Evolutionary conservation across 805 yeast genomes (phyloP), one percentile per base, ranked within the genome.

Genomic region (Candida xyloterini): DNA sequence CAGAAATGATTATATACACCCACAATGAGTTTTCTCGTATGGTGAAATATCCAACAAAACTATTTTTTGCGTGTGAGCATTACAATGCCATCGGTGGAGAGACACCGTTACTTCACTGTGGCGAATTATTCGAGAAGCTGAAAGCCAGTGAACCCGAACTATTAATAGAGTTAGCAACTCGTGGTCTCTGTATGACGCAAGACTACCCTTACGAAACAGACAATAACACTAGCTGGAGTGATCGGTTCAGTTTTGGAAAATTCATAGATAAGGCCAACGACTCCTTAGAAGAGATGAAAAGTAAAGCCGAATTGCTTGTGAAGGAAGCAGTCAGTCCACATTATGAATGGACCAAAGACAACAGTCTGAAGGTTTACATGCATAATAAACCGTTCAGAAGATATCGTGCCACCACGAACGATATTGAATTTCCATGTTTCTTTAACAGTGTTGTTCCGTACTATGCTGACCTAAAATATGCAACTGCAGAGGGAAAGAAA

Each of bases 11-110:
- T 16, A 37, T 64, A n/a, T 48, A 46, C 30, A 66, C 62, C 35
- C 68, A 63, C 46, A 61, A 60, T 36, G 67, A 63, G 31, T 63
- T 55, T 36, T 57, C 65, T 2, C 39, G 67, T 27, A 63, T 59
- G 35, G 46, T 42, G 8, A 45, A 46, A 20, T 60, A 41, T 30
- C 68, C 68, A 10, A 44, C 51, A 2, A 57, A 44, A 5, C 42
- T 59, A 22, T 49, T 46, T 30, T 60, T 60, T 31, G 49, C 50
- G 2, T 58, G 62, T 27, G 16, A 34, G 9, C 48, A 46, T 15
- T 47, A 42, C 29, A 38, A 42, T n/a, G 59, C 55, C 2, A 41
- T 39, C 22, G 66, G 65, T 11, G 68, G 68, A 15, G 62, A 53
- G 27, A 62, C 67, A 14, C 67, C 68, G 13, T 42, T 63, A 10